Base-by-base conservation (phyloP, 768 basidiomycete genomes). In the Leucosporidium scottii region DNA sequence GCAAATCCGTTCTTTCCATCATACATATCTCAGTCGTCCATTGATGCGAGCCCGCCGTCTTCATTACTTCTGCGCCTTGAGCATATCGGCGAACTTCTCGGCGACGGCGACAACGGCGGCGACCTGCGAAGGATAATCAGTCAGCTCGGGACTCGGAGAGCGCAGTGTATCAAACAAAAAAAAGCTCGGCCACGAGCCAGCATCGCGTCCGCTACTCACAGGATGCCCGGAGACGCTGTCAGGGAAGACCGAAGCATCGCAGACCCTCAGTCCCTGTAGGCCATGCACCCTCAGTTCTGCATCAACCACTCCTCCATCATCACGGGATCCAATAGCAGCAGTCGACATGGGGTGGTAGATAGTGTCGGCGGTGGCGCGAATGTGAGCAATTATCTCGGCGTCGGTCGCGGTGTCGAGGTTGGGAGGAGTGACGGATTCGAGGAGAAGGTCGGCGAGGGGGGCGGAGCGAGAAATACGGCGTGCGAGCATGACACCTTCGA, bases 211-310 rank as follows among this genome's bases (percentile, higher is more conserved):
- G 12, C 0, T 15, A 8, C 12, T 23, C 10, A 72, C 70, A 4
- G 73, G 70, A 34, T 74, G 73, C 1, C 70, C 73, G 4, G 44
- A 30, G n/a, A 72, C 65, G 3, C 53, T 15, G n/a, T 74, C 73
- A 21, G 71, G 71, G 69, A 74, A 74, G n/a, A 74, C 57, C n/a
- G 58, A 61, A 6, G 73, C 73, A 39, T 74, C 73, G 60, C 71
- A 72, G 15, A 74, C 49, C 31, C 71, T 51, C 36, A 74, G 36
- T 30, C 69, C 67, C 15, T 55, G 27, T 0, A 64, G 30, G 9
- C 71, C 69, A 31, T 70, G 55, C 6, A 74, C 68, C 15, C 18
- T 31, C 17, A 72, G 53, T n/a, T 36, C 13, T 9, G 64, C 31
- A 44, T 64, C 63, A n/a, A 62, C 47, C 7, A 67, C 68, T 9